Percentiles rank a stretch among this genome's conserved stretches.
These are phyloP conservation scores for Clitopilus passeckerianus DNA, from an alignment of 768 basidiomycete genomes.

Conservation along the genomic window DNA sequence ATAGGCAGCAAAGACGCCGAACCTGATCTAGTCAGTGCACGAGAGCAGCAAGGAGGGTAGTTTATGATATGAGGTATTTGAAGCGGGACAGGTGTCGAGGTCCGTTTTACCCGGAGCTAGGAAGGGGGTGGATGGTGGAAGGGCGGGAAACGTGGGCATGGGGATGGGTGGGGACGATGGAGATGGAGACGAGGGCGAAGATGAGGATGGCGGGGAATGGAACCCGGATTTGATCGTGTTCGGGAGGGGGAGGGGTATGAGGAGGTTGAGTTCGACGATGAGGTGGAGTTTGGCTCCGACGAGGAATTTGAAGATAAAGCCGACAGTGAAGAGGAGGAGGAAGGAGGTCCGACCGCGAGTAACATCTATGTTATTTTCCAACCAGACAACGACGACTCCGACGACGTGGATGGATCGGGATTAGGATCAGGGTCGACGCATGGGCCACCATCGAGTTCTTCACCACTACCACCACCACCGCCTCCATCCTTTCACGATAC, in stretches of 20 bases:
- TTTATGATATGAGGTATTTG: slow-evolving; percentile 31
- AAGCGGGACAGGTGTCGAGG: slow-evolving; percentile 25
- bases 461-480: slow-evolving; percentile 6
- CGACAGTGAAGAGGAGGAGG: slow-evolving; percentile 12
- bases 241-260: background rate
- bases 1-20: too few relatives aligned
- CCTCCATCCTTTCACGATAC: background rate
- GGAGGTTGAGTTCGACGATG: background rate
- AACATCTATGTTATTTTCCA: background rate
- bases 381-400: too few relatives aligned
- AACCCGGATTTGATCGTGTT: background rate
- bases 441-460: too few relatives aligned
- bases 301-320: background rate
- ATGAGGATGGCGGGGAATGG: background rate
- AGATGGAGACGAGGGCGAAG: slow-evolving; percentile 11
- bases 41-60: slow-evolving; percentile 24
- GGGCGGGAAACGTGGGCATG: too few relatives aligned
- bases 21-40: slow-evolving; percentile 16
- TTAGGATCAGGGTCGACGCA: too few relatives aligned
- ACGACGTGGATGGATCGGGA: too few relatives aligned
- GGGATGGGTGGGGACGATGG: slow-evolving; percentile 10
- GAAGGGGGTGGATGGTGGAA: too few relatives aligned
- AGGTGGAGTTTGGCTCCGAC: too few relatives aligned
- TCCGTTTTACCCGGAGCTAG: too few relatives aligned
- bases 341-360: slow-evolving; percentile 12